These are phyloP conservation scores for Acacia acuminata DNA, from an alignment of 306 rosid genomes.

Conservation along the genomic window DNA sequence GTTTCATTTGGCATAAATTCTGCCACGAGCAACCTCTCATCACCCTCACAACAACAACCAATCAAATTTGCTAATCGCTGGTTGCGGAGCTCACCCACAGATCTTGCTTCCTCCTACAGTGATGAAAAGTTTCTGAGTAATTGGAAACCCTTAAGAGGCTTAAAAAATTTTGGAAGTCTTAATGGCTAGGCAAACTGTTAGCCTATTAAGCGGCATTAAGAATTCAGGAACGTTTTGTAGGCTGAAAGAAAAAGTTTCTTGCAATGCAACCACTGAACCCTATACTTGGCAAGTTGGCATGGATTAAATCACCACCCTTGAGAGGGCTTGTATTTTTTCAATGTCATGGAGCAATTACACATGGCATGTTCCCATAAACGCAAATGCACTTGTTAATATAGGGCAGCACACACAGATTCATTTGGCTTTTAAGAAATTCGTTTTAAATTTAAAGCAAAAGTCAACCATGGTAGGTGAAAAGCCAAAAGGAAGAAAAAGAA, in stretches of 20 bases:
- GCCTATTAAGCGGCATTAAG: neutral
- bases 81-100: slow-evolving; percentile 41
- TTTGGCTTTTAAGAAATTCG: neutral
- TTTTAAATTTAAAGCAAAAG: neutral
- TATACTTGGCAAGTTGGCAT: neutral
- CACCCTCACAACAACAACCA: slow-evolving; percentile 56
- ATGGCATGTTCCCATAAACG: neutral
- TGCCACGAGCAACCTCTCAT: slow-evolving; percentile 52
- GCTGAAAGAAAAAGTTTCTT: neutral
- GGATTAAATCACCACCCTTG: neutral
- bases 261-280: neutral
- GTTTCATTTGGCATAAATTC: slow-evolving; percentile 44
- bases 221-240: neutral
- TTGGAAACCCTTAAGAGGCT: neutral
- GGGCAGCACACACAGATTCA: neutral
- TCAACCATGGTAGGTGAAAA: neutral
- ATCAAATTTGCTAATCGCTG: slow-evolving; percentile 54
- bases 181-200: neutral
- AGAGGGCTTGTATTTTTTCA: neutral
- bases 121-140: neutral
- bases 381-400: neutral
- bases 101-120: slow-evolving; percentile 19
- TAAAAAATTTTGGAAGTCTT: neutral
- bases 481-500: neutral
- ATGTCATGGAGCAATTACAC: neutral